Evolutionary conservation across 2,329 filamentous ascomycete species (phyloP), one percentile per base, ranked within the genome.

Genomic region (Nigrospora oryzae): DNA sequence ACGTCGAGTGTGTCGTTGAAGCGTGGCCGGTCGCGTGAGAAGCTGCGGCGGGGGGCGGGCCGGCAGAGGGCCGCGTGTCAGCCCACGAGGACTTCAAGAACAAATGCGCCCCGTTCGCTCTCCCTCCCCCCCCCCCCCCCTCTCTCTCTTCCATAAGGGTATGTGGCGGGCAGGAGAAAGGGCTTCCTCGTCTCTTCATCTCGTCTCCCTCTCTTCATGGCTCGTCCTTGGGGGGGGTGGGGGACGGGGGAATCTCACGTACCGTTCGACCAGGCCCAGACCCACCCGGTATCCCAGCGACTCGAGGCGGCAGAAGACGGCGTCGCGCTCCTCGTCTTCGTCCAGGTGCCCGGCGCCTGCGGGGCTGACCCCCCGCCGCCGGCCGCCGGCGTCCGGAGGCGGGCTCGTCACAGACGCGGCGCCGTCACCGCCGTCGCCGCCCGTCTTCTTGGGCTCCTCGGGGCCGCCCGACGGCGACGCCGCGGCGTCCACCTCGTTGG

Each of bases 1-100:
- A 90, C 86, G 61, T 97, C 93, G 36, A 98, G 79, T 4, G 90
- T 90, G 56, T 95, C 89, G 49, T 84, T 87, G 61, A 96, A 94
- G 40, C 89, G 86, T 36, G 91, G 89, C 42, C 89, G 77, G 62
- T 94, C 86, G 59, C 79, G 76, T 11, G 86, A 89, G 70, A 93
- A 90, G 43, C 86, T 89, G 45, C 40, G 28, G 17, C 32, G 14
- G 44, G 23, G 2, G 12, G 17, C 30, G 36, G 32, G 23, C 33
- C 31, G 28, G 13, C 31, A 41, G 3, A 33, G 43, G 14, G 5
- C 23, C 31, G 38, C 10, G 38, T 17, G 28, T 8, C 19, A 19
- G 12, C 10, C 11, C 15, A n/a, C 15, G 14, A 6, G 37, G 14
- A n/a, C 12, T n/a, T 15, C n/a, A 13, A 13, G 19, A 6, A 30